Conservation (phyloP, 495 filamentous ascomycete genomes). For the Xylaria acuta region DNA sequence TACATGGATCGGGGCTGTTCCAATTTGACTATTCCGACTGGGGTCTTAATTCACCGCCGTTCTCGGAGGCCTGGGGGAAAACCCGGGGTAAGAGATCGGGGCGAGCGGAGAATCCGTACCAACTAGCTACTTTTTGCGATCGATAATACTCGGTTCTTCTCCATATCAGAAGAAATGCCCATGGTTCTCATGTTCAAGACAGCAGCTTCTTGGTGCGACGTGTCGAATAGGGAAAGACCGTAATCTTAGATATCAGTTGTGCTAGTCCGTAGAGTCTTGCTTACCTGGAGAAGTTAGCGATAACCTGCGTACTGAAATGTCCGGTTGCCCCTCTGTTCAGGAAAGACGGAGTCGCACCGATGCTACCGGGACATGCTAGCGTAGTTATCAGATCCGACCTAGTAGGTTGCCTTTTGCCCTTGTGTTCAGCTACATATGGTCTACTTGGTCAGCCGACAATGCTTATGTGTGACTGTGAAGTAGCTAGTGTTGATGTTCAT, state of each 20-base stretch:
- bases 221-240: not conserved
- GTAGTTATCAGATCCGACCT: not conserved
- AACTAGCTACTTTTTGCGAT: not conserved
- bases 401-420: not conserved
- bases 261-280: not conserved
- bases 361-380: not conserved
- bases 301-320: not conserved
- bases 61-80: slow-evolving; percentile 19
- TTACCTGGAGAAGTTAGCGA: not conserved
- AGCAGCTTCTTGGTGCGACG: not conserved
- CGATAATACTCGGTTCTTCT: not conserved
- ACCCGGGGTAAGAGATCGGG: slow-evolving; percentile 5
- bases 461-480: not conserved
- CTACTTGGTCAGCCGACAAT: not conserved
- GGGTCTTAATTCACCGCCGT: slow-evolving; percentile 4
- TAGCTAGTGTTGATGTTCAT: not conserved
- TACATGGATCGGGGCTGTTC: slow-evolving; percentile 2
- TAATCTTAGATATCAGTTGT: not conserved
- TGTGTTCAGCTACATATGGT: not conserved
- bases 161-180: not conserved
- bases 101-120: not conserved
- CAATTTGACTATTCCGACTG: not conserved
- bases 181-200: not conserved
- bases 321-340: not conserved
- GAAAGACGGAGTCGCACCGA: not conserved